Percentiles rank a stretch among this genome's conserved stretches.
These are phyloP conservation scores for Metrosideros polymorpha DNA, from an alignment of 441 rosid genomes.

Conservation along the genomic window DNA sequence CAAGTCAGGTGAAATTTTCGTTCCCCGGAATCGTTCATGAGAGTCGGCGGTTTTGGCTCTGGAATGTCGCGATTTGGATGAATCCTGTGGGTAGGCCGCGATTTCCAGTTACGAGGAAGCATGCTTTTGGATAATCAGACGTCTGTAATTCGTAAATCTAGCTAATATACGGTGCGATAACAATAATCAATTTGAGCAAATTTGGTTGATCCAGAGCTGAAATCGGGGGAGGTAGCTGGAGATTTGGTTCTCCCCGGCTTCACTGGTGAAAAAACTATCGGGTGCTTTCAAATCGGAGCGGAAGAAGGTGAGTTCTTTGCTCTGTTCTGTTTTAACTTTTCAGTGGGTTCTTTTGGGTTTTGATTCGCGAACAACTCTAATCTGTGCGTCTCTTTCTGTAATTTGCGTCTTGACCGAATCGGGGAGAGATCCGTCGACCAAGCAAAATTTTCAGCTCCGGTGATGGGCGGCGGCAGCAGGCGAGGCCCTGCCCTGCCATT, in stretches of 20 bases:
- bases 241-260: not conserved
- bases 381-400: not conserved
- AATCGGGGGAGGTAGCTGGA: not conserved
- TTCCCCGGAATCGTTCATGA: not conserved
- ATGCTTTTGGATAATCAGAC: not conserved
- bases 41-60: not conserved
- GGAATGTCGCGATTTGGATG: not conserved
- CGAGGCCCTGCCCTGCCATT: too few relatives aligned
- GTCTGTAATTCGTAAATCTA: not conserved
- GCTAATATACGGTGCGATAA: not conserved
- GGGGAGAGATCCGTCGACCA: not conserved
- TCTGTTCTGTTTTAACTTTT: not conserved
- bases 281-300: not conserved
- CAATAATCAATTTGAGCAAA: not conserved
- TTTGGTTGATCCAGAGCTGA: not conserved
- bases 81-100: not conserved
- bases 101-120: not conserved
- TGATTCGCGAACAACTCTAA: not conserved
- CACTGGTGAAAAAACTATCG: not conserved
- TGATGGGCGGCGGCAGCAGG: too few relatives aligned
- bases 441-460: too few relatives aligned
- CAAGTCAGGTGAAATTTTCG: not conserved
- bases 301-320: not conserved
- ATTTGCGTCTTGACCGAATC: not conserved
- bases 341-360: not conserved